These are phyloP conservation scores for Fusarium continuum DNA, from an alignment of 2,329 filamentous ascomycete species.

Conservation along the genomic window DNA sequence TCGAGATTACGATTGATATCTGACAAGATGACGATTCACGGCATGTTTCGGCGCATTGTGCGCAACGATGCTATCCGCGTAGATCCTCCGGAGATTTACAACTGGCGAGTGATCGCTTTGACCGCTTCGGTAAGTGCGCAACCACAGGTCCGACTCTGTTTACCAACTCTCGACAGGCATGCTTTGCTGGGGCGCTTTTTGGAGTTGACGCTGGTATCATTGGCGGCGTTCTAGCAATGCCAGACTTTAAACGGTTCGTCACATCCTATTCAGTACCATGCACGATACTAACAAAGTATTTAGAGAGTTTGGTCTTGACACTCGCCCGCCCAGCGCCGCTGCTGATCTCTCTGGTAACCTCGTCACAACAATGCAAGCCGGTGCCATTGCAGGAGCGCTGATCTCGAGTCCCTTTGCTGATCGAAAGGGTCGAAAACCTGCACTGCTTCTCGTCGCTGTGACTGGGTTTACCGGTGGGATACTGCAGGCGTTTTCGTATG, in stretches of 20 bases:
- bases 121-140: slow-evolving; percentile 58
- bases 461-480: slow-evolving; percentile 46
- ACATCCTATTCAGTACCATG: too few relatives aligned
- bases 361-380: slow-evolving; percentile 44
- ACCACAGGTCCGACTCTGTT: rapidly evolving
- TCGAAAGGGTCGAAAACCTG: slow-evolving; percentile 45
- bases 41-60: slow-evolving; percentile 51
- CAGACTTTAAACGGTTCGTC: slow-evolving; percentile 34
- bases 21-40: slow-evolving; percentile 34
- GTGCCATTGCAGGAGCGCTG: slow-evolving; percentile 40
- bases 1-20: not conserved
- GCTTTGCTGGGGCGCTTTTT: slow-evolving; percentile 37
- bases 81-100: slow-evolving; percentile 74
- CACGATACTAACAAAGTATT: too few relatives aligned
- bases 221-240: slow-evolving; percentile 43
- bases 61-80: slow-evolving; percentile 70
- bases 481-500: slow-evolving; percentile 47
- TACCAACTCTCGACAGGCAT: slow-evolving; percentile 18
- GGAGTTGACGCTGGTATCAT: slow-evolving; percentile 45
- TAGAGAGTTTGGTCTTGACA: slow-evolving; percentile 41
- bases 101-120: slow-evolving; percentile 73
- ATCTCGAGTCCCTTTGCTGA: slow-evolving; percentile 42
- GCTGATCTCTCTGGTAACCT: slow-evolving; percentile 42
- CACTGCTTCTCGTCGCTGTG: slow-evolving; percentile 42
- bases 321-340: slow-evolving; percentile 1